phyloP scores from a whole-genome alignment of 345 rosid genomes.

The Aquilaria sinensis region DNA sequence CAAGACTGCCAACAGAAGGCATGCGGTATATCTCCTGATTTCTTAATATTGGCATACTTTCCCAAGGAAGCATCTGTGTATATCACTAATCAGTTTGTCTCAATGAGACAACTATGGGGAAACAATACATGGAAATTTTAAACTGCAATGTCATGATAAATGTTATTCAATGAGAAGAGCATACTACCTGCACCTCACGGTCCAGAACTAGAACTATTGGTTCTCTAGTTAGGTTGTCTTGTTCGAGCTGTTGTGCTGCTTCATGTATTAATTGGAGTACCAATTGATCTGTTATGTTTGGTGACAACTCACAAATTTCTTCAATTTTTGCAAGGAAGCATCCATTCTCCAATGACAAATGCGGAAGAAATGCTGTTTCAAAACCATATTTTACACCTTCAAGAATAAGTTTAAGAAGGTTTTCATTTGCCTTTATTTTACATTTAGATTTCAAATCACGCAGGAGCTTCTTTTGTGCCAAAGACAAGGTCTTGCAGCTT shows the following conservation, averaged over 20 bases:
- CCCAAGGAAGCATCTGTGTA: slow-evolving; percentile 98
- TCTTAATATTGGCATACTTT: slow-evolving; percentile 74
- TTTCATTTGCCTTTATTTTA: slow-evolving; percentile 56
- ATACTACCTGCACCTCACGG: slow-evolving; percentile 70
- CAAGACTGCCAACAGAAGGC: slow-evolving; percentile 89
- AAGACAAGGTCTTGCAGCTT: slow-evolving; percentile 33
- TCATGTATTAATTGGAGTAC: slow-evolving; percentile 57
- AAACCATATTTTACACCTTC: slow-evolving; percentile 36
- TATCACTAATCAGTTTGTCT: slow-evolving; percentile 8
- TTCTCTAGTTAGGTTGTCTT: slow-evolving; percentile 37
- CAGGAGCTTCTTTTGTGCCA: slow-evolving; percentile 45
- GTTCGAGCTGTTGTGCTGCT: slow-evolving; percentile 51
- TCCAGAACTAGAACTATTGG: slow-evolving; percentile 75
- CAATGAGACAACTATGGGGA: background rate
- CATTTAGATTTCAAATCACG: slow-evolving; percentile 63
- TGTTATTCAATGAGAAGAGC: too few species aligned
- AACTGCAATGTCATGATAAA: too few species aligned
- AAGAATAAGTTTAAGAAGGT: slow-evolving; percentile 51
- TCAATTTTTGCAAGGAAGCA: slow-evolving; percentile 49
- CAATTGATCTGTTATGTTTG: slow-evolving; percentile 29
- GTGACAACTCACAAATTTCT: slow-evolving; percentile 19
- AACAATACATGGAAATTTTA: too few species aligned
- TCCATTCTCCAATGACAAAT: slow-evolving; percentile 39
- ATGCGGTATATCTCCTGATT: slow-evolving; percentile 89
- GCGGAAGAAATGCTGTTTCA: slow-evolving; percentile 41